Conservation (phyloP, 2,329 filamentous ascomycete genomes). For the Exophiala alcalophila region DNA sequence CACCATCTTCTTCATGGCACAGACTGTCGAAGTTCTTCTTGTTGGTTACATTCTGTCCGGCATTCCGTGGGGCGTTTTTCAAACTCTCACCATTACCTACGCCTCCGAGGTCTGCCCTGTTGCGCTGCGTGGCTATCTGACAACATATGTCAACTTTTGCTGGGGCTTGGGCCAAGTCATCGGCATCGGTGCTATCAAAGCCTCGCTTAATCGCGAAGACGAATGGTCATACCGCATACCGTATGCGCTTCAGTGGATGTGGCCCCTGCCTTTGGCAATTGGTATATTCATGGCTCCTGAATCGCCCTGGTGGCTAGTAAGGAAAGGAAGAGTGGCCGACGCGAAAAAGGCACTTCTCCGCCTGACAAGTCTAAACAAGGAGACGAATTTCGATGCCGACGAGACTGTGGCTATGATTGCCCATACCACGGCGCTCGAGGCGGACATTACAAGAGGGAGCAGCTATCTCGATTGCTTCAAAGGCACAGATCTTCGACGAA, state of each 20-base stretch:
- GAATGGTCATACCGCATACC: constrained; percentile 53
- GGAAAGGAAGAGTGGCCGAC: constrained; percentile 45
- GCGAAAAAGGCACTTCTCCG: constrained; percentile 45
- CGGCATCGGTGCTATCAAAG: constrained; percentile 50
- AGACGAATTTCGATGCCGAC: constrained; percentile 73
- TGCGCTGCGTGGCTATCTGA: constrained; percentile 44
- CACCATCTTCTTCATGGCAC: constrained; percentile 41
- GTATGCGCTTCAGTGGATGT: constrained; percentile 52
- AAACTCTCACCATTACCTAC: constrained; percentile 48
- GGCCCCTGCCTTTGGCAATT: constrained; percentile 49
- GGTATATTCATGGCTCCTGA: constrained; percentile 49
- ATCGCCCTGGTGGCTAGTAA: constrained; percentile 52
- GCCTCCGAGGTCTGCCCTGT: constrained; percentile 48
- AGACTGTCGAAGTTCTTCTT: constrained; percentile 34
- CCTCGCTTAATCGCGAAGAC: constrained; percentile 45
- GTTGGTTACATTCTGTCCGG: constrained; percentile 40
- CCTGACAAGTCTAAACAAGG: constrained; percentile 47
- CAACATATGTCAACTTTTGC: constrained; percentile 46
- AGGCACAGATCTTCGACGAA: constrained; percentile 74
- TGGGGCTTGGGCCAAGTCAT: constrained; percentile 51
- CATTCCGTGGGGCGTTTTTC: constrained; percentile 43
- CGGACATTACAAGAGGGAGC: constrained; percentile 68
- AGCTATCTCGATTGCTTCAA: constrained; percentile 81
- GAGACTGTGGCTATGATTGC: constrained; percentile 91
- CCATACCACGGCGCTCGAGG: constrained; percentile 77